Percentiles rank a stretch among this genome's conserved stretches.
phyloP scores from a whole-genome alignment of 805 yeast genomes.

The Nakazawaea molendinolei region DNA sequence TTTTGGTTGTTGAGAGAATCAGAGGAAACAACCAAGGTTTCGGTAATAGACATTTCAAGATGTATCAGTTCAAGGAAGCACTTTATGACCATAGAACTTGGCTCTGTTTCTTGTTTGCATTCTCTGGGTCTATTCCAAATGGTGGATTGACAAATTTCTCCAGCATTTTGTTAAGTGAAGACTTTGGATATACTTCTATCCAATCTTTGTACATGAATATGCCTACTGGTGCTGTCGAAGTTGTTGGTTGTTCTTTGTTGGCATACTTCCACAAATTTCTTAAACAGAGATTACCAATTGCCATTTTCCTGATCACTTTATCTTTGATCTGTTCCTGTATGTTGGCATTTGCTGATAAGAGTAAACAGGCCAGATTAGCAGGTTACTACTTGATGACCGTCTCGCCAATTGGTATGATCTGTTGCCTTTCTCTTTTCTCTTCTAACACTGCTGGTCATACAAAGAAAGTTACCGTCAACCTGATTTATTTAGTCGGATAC shows the following conservation, averaged over 20 bases:
- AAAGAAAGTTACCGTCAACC: slow-evolving; percentile 58
- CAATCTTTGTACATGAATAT: slow-evolving; percentile 27
- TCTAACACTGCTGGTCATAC: slow-evolving; percentile 66
- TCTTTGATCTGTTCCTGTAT: slow-evolving; percentile 18
- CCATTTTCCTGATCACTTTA: slow-evolving; percentile 15
- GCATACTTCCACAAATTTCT: slow-evolving; percentile 10
- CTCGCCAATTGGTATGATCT: slow-evolving; percentile 24
- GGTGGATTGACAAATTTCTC: slow-evolving; percentile 50
- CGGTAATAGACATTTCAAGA: slow-evolving; percentile 48
- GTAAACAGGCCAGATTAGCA: slow-evolving; percentile 27
- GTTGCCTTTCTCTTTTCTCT: slow-evolving; percentile 20
- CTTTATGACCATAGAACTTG: slow-evolving; percentile 45
- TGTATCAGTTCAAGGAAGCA: slow-evolving; percentile 50
- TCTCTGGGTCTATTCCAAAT: slow-evolving; percentile 44
- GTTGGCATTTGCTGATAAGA: slow-evolving; percentile 19
- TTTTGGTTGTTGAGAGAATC: slow-evolving; percentile 47
- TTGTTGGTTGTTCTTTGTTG: slow-evolving; percentile 23
- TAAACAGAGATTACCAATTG: slow-evolving; percentile 19
- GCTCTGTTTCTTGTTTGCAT: slow-evolving; percentile 38
- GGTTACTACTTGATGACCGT: slow-evolving; percentile 21
- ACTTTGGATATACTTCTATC: slow-evolving; percentile 28
- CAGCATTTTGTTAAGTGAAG: slow-evolving; percentile 33
- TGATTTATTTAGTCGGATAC: slow-evolving; percentile 55
- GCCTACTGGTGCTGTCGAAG: slow-evolving; percentile 31
- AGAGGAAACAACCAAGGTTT: slow-evolving; percentile 54